Percentiles rank a stretch among this genome's conserved stretches.
Conservation (phyloP, 164 flowering plant species). For the Dillenia turbinata region DNA sequence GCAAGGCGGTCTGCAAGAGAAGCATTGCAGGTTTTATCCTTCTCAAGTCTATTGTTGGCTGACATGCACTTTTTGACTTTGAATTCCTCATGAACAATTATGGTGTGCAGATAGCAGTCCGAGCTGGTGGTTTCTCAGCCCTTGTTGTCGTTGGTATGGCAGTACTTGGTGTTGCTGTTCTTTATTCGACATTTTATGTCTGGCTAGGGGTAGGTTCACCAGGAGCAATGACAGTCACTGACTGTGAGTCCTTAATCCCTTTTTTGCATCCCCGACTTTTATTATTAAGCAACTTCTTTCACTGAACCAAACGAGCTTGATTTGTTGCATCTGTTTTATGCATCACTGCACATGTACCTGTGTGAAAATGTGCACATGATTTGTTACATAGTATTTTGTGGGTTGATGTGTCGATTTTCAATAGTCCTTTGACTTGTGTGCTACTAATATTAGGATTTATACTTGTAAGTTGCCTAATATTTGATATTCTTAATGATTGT, state of each 20-base stretch:
- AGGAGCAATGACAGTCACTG: slow-evolving; percentile 92
- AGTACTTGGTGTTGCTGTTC: slow-evolving; percentile 84
- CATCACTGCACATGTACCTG: background rate
- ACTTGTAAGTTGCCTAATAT: too few relatives aligned
- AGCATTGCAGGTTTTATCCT: slow-evolving; percentile 79
- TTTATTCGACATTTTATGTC: slow-evolving; percentile 86
- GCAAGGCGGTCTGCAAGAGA: slow-evolving; percentile 97
- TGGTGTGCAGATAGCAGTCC: slow-evolving; percentile 76
- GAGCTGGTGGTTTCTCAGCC: slow-evolving; percentile 99
- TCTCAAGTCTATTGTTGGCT: background rate
- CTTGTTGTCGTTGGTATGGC: slow-evolving; percentile 96
- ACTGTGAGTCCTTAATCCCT: slow-evolving; percentile 54
- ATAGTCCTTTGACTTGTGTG: too few relatives aligned
- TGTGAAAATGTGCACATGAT: too few relatives aligned
- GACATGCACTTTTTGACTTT: background rate
- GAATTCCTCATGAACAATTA: slow-evolving; percentile 5
- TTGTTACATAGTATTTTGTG: too few relatives aligned
- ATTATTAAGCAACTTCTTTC: background rate
- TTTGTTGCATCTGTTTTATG: slow-evolving; percentile 5
- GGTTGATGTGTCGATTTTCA: too few relatives aligned
- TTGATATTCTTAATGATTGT: too few relatives aligned
- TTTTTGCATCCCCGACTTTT: background rate
- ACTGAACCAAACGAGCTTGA: background rate
- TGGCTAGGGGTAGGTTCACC: slow-evolving; percentile 80
- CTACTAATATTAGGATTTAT: too few relatives aligned